Evolutionary conservation across 176 grass and related monocot species (phyloP).

Genomic region (Melocanna baccifera): DNA sequence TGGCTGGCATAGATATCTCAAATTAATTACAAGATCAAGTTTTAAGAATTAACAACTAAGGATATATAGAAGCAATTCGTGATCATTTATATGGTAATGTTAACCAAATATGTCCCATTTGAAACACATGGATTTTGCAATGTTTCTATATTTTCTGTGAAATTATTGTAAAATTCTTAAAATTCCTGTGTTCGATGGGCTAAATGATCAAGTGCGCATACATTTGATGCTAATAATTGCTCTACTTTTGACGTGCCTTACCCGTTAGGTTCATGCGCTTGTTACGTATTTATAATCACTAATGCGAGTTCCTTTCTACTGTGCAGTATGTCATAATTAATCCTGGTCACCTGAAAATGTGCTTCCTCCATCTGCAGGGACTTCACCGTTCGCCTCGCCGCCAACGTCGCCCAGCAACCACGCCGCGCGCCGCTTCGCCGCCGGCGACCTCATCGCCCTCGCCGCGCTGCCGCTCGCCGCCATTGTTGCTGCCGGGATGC

Average conservation of each 20-base stretch:
- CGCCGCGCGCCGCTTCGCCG: constrained; percentile 7
- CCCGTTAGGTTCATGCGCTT: not conserved
- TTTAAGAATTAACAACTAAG: too few relatives aligned
- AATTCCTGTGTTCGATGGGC: too few relatives aligned
- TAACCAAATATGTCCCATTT: too few relatives aligned
- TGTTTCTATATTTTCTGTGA: too few relatives aligned
- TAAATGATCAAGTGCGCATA: too few relatives aligned
- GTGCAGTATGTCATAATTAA: not conserved
- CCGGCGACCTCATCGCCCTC: not conserved
- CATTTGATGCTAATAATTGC: not conserved
- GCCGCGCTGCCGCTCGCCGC: constrained; percentile 19
- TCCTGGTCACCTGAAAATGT: not conserved
- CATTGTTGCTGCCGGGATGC: not conserved
- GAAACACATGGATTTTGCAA: too few relatives aligned
- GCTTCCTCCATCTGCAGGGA: not conserved
- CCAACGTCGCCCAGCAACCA: not conserved
- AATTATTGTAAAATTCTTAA: too few relatives aligned
- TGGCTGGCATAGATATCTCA: too few relatives aligned
- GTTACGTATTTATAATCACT: not conserved
- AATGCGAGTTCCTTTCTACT: not conserved
- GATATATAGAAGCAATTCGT: too few relatives aligned
- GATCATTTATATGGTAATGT: too few relatives aligned
- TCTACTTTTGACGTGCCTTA: not conserved
- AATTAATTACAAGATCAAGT: too few relatives aligned
- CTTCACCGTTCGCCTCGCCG: constrained; percentile 25